Base-by-base conservation (phyloP, 768 basidiomycete genomes). In the Pleurotus salmoneostramineus region DNA sequence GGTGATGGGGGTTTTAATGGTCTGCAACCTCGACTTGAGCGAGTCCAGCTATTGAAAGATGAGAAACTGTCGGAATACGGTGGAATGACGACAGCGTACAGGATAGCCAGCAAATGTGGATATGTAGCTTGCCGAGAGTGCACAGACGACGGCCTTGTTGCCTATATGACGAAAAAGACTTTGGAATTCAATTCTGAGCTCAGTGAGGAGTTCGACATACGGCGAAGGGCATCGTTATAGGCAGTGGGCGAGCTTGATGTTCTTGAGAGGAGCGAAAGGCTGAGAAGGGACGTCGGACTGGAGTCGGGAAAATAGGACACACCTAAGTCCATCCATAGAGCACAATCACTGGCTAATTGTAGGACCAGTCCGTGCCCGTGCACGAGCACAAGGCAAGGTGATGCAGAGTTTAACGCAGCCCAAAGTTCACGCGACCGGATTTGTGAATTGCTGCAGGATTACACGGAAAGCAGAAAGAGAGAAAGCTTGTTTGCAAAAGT, bases 81-180 rank as follows among this genome's bases (percentile, higher is more conserved):
- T n/a, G 27, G 8, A 8, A 17, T 17, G 36, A 32, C 5, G 6
- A 7, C 58, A 11, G 83, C 77, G 61, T 60, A 79, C 92, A 57
- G 93, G 93, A 71, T 95, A 96, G 50, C 95, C 95, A 57, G 90
- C 89, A 66, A 96, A 84, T 11, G 95, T 97, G 48, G 94, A 95
- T 62, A 95, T 82, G 71, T 95, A 90, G 65, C 93, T 94, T 50
- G 94, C 94, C 43, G 91, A 86, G 60, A 95, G 85, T 36, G 95
- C 94, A 66, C 91, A 93, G 40, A 90, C 91, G 66, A 93, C 88
- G 52, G 92, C 85, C 74, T 92, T 93, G 77, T 94, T 86, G 61
- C 79, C 91, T 93, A 71, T 48, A 50, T 65, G 45, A 40, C 57
- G 59, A 42, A 33, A 56, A 46, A 11, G 54, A 58, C 44, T 8